These are phyloP conservation scores for Cladosporium sp. DNA, from an alignment of 2,329 filamentous ascomycete species.

Conservation along the genomic window DNA sequence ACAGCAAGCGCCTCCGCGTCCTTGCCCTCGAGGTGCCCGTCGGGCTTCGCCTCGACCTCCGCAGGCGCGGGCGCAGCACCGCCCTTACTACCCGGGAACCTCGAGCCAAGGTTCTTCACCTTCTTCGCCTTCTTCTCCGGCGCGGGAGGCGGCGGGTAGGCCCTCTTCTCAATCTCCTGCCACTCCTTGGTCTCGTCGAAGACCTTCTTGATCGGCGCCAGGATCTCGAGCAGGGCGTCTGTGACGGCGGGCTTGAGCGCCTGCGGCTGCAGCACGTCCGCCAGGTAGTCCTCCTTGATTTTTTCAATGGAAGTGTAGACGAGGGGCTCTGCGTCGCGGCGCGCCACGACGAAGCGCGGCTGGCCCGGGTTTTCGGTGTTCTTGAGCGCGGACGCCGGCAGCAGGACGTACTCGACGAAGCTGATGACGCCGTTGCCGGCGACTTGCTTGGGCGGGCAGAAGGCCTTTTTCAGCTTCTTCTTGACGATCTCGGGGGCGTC, in stretches of 20 bases:
- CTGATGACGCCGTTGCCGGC: conserved; percentile 85
- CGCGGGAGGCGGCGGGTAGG: conserved; percentile 71
- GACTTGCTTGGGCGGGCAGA: conserved; percentile 70
- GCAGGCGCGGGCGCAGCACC: conserved; percentile 27
- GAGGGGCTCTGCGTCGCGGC: conserved; percentile 69
- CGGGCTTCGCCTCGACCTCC: conserved; percentile 45
- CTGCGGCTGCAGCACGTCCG: conserved; percentile 71
- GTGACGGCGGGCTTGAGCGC: conserved; percentile 81
- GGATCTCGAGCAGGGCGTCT: conserved; percentile 68
- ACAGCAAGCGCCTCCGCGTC: conserved; percentile 44
- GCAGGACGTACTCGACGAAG: conserved; percentile 82
- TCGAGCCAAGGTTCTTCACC: conserved; percentile 72
- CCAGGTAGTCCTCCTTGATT: conserved; percentile 76
- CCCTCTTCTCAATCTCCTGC: conserved; percentile 73
- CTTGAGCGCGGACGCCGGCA: conserved; percentile 71
- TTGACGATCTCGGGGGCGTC: conserved; percentile 72
- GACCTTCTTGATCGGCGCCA: conserved; percentile 74
- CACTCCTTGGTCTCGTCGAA: conserved; percentile 73
- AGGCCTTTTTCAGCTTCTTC: conserved; percentile 85
- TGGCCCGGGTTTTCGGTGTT: conserved; percentile 41
- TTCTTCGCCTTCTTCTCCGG: conserved; percentile 67
- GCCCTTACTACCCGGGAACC: conserved; percentile 54
- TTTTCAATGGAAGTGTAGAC: conserved; percentile 75
- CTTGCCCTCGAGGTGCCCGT: conserved; percentile 48
- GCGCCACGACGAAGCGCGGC: conserved; percentile 65